A percentile compares a stretch with the other conserved stretches of the same genome.
These are phyloP conservation scores for Psilocybe cubensis DNA, from an alignment of 768 basidiomycete genomes.

Conservation along the genomic window DNA sequence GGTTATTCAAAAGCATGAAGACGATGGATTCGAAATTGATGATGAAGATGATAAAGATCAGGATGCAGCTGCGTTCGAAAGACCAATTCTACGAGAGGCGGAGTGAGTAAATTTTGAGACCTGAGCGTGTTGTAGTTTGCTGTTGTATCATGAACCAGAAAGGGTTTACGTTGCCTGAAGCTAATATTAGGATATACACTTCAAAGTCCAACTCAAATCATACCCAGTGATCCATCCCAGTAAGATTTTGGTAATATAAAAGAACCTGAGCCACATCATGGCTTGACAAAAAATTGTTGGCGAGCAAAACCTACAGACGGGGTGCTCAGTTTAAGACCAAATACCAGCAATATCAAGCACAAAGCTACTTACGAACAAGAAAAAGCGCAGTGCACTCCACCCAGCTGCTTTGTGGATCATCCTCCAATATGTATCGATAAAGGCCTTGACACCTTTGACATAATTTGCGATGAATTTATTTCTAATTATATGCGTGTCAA, in stretches of 20 bases:
- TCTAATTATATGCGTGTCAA: conserved; percentile 43
- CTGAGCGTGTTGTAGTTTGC: neutral
- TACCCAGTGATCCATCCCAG: conserved; percentile 51
- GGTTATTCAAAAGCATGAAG: conserved; percentile 32
- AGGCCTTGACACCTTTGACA: conserved; percentile 51
- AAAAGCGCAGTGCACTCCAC: conserved; percentile 62
- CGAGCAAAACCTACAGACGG: conserved; percentile 48
- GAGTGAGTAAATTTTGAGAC: conserved; percentile 20
- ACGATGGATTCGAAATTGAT: conserved; percentile 30
- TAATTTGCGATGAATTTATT: conserved; percentile 59
- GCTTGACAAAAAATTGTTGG: conserved; percentile 55
- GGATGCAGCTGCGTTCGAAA: conserved; percentile 29
- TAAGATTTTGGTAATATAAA: conserved; percentile 56
- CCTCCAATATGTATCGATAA: conserved; percentile 64
- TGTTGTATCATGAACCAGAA: neutral
- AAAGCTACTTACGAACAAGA: conserved; percentile 1
- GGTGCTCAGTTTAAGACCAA: neutral
- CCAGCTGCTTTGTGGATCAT: conserved; percentile 75
- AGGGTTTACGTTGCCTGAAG: neutral
- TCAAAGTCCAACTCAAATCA: no score
- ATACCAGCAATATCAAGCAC: neutral
- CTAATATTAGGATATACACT: neutral
- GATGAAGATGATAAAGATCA: conserved; percentile 33
- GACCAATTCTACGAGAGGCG: conserved; percentile 34
- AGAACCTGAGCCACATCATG: conserved; percentile 54